Base-by-base conservation (phyloP, 2,329 filamentous ascomycete genomes). In the Knufia petricola region DNA sequence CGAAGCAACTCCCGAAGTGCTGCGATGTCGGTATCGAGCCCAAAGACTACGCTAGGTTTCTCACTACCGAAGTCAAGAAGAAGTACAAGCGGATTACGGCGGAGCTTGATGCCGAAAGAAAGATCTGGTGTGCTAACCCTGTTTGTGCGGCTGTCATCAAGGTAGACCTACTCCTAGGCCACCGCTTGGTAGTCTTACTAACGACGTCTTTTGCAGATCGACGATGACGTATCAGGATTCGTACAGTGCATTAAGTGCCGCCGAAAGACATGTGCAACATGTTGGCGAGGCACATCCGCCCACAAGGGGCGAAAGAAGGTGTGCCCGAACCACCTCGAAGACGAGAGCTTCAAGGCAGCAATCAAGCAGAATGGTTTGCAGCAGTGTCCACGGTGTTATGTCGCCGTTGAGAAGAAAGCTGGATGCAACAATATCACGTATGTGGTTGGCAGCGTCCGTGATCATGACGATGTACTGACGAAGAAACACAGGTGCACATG, bases 71-170 rank as follows among this genome's bases (percentile, higher is more conserved):
- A 6, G 19, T 37, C 17, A 46, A 24, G 15, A 13, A 23, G 10
- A 24, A 37, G 19, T 24, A 24, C 32, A 15, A 34, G 9, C 15
- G 8, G 12, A n/a, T 45, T n/a, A 37, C 6, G 17, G 17, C n/a
- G 4, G 43, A 46, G 21, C 13, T 46, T 10, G 17, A 46, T 32
- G 41, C 41, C 20, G 43, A 23, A 17, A 12, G 21, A n/a, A 46
- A 46, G 32, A 4, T 37, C n/a, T 46, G 21, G n/a, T 46, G 43
- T 31, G 24, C 30, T 26, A 24, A 46, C 17, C 30, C 30, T 17
- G 32, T 13, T 10, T 46, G 43, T 24, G 32, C 17, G 2, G 20
- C 21, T 26, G 9, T 37, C 32, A 37, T 46, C 30, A 26, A 26
- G 31, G 43, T 37, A 46, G 26, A 17, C 31, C 4, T 37, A 37